Evolutionary conservation across 129 eudicot species (phyloP), one percentile per base, ranked within the genome.

Genomic region (Flaveria brownii): DNA sequence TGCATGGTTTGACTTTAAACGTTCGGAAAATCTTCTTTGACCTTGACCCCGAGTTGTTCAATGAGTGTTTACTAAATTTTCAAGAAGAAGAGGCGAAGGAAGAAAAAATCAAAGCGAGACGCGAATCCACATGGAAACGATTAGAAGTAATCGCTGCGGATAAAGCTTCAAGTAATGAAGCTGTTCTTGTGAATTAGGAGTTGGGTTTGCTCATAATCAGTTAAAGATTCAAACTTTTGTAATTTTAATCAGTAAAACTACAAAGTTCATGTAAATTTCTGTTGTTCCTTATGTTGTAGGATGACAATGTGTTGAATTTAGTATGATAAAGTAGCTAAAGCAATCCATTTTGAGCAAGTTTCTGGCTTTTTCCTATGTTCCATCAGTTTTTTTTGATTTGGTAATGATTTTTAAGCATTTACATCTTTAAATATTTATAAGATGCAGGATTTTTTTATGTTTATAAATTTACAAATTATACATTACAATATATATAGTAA

Each of bases 1-100:
- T 93, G 20, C 98, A 90, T 47, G 80, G 97, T 72, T 78, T 93
- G 85, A 90, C 92, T 8, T 62, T 86, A 39, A 93, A 87, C 18
- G 87, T 90, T 20, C 87, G 97, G 41, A 93, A 93, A 77, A 68
- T 90, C 68, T 90, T 90, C 82, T 87, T 84, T 43, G 98, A 90
- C 72, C 85, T 91, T 42, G 98, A 93, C 78, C 82, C 95, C 28
- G 92, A 88, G 18, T 84, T 93, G 15, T 93, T 86, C 82, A 80
- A 90, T 28, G 97, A 86, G 70, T 93, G 97, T 81, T 79, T 88
- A 81, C 78, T 64, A 45, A 88, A 88, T 85, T 88, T 90, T 74
- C 87, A 90, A 76, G 95, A 88, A 77, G 98, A 90, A 9, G 98
- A 88, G 75, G 78, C 75, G 1, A 86, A 92, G 79, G 89, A 82